Base-by-base conservation (phyloP, 768 basidiomycete genomes). In the Tricholoma saponaceum region DNA sequence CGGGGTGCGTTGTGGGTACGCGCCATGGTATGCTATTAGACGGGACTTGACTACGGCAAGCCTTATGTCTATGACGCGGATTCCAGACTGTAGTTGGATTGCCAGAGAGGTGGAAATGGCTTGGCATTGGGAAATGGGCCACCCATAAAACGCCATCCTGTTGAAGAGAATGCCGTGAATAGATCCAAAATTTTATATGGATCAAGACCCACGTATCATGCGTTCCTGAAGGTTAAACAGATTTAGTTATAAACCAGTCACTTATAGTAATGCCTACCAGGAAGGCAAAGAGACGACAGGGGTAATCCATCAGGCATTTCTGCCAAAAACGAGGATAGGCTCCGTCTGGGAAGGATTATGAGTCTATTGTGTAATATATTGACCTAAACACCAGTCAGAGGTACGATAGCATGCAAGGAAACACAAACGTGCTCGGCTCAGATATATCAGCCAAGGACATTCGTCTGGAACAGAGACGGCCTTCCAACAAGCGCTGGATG, bases 71-170 rank as follows among this genome's bases (percentile, higher is more conserved):
- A 95, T 67, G 50, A 92, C 80, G 4, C 94, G 85, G 58, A 95
- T 87, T 5, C 94, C 95, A 14, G 83, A 82, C 12, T 75, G 72
- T 9, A 98, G 78, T 71, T 98, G 95, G 18, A 75, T 72, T 26
- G 73, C 73, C 23, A 96, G 81, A 0, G 86, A 82, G 0, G 83
- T 87, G 4, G 71, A 67, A 8, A 74, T 73, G 33, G 82, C 81
- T 69, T 97, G 94, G 66, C 95, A 98, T 67, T 96, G 92, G 0
- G 90, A 89, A 35, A 95, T 73, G 0, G 89, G 90, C 85, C 88
- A 91, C 13, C 90, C 89, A 62, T 92, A 87, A 60, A 92, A 84
- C 8, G 92, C 87, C 85, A 93, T 86, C 4, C 87, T 89, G 26
- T 30, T n/a, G 26, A 66, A 58, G 20, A 18, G 20, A 6, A 41